These are phyloP conservation scores for Stephanodiscus triporus DNA, from an alignment of 108 stramenopile genomes.

Conservation along the genomic window DNA sequence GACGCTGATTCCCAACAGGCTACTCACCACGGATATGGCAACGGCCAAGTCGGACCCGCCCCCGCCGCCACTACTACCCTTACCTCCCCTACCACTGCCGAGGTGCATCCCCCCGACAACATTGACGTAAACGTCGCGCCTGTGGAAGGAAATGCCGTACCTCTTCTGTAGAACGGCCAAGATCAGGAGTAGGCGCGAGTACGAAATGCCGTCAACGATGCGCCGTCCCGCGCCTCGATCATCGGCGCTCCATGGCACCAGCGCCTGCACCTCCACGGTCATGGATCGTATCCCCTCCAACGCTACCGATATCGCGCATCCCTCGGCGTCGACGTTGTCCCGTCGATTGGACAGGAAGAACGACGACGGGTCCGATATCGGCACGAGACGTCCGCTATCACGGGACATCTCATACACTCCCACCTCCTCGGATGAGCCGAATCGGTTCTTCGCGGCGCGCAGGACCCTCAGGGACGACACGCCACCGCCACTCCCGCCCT, in stretches of 20 bases:
- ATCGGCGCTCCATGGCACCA: constrained; percentile 50
- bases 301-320: constrained; percentile 85
- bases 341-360: constrained; percentile 71
- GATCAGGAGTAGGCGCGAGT: constrained; percentile 77
- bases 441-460: constrained; percentile 90
- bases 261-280: constrained; percentile 75
- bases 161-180: constrained; percentile 93
- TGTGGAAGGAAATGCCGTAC: constrained; percentile 69
- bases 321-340: constrained; percentile 70
- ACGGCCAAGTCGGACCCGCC: constrained; percentile 80
- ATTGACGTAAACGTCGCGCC: constrained; percentile 89
- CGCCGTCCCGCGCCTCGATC: constrained; percentile 53
- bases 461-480: constrained; percentile 65
- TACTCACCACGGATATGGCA: constrained; percentile 85
- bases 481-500: constrained; percentile 40
- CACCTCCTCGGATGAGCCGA: constrained; percentile 86
- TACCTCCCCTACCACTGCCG: constrained; percentile 45
- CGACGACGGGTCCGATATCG: constrained; percentile 83
- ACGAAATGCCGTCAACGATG: constrained; percentile 80
- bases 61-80: constrained; percentile 53
- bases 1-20: constrained; percentile 75
- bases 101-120: constrained; percentile 86
- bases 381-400: constrained; percentile 67
- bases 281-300: constrained; percentile 92
- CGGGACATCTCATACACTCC: constrained; percentile 89